These are phyloP conservation scores for Lipomyces lipofer DNA, from an alignment of 805 yeast genomes.

Conservation along the genomic window DNA sequence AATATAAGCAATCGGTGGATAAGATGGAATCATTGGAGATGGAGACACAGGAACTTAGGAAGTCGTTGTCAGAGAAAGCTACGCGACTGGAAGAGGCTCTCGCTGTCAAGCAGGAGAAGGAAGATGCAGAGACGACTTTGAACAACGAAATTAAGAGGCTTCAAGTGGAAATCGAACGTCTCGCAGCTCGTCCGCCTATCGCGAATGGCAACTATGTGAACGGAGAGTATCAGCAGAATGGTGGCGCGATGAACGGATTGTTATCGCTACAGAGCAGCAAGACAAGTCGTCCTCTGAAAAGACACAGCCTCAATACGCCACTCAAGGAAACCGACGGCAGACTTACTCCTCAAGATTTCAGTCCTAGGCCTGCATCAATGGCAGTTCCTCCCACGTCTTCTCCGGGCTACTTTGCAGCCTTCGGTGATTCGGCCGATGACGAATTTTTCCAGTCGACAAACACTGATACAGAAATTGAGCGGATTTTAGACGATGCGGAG, in stretches of 20 bases:
- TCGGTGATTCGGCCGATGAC: constrained; percentile 21
- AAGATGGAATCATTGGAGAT: constrained; percentile 27
- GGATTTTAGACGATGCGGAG: constrained; percentile 39
- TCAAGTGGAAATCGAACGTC: constrained; percentile 38
- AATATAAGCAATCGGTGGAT: constrained; percentile 34
- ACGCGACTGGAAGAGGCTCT: constrained; percentile 23
- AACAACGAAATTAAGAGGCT: constrained; percentile 34
- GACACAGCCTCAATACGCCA: constrained; percentile 23
- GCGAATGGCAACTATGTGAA: constrained; percentile 21
- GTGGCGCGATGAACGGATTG: constrained; percentile 1
- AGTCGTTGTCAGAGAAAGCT: constrained; percentile 16
- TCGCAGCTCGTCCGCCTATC: constrained; percentile 45
- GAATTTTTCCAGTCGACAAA: constrained; percentile 29
- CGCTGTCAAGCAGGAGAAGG: constrained; percentile 22
- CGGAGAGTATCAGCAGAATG: constrained; percentile 35
- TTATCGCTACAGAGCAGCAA: constrained; percentile 12
- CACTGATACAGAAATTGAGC: constrained; percentile 39
- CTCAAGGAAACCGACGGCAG: constrained; percentile 14
- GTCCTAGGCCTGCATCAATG: constrained; percentile 36
- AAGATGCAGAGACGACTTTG: constrained; percentile 28
- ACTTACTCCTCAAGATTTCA: constrained; percentile 26
- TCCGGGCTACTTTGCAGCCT: constrained; percentile 28
- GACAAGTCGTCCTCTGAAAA: constrained; percentile 17
- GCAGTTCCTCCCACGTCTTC: constrained; percentile 11
- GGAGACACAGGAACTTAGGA: constrained; percentile 18